Conservation (phyloP, 192 early-diverging fungal species). For the Coemansia erecta region DNA sequence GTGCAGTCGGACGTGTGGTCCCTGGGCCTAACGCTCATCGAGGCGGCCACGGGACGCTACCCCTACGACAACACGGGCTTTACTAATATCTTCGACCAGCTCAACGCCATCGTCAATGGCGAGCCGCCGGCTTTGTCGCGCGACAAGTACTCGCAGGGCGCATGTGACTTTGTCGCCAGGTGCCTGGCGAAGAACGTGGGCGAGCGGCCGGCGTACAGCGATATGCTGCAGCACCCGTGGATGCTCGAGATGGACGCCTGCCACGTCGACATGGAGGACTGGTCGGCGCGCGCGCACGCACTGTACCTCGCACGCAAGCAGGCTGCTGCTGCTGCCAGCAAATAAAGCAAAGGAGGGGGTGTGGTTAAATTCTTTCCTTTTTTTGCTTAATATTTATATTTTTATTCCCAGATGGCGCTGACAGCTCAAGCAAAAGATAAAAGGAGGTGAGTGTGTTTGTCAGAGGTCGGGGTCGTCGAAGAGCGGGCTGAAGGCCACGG, state of each 20-base stretch:
- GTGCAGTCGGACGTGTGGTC: slow-evolving; percentile 94
- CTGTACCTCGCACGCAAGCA: slow-evolving; percentile 23
- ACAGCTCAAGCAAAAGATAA: too few relatives aligned
- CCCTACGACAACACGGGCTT: slow-evolving; percentile 70
- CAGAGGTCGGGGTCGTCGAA: too few relatives aligned
- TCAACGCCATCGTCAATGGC: slow-evolving; percentile 81
- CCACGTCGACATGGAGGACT: slow-evolving; percentile 80
- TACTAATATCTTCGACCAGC: slow-evolving; percentile 80
- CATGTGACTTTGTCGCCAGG: slow-evolving; percentile 73
- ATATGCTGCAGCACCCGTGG: slow-evolving; percentile 79
- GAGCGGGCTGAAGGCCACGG: too few relatives aligned
- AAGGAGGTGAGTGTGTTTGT: not conserved
- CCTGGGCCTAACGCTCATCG: slow-evolving; percentile 83
- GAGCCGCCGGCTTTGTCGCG: slow-evolving; percentile 70
- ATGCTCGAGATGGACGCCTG: slow-evolving; percentile 59
- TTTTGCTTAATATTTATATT: too few relatives aligned
- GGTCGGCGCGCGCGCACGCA: slow-evolving; percentile 67
- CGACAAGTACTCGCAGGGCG: slow-evolving; percentile 63
- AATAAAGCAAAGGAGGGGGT: too few relatives aligned
- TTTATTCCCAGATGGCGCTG: too few relatives aligned
- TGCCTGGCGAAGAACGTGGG: slow-evolving; percentile 74
- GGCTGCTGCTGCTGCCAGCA: not conserved
- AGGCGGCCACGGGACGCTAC: slow-evolving; percentile 77
- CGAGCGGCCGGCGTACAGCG: slow-evolving; percentile 71
- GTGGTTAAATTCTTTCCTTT: too few relatives aligned